Evolutionary conservation across 116 monocot genomes (phyloP).

Genomic region (Thalassia testudinum): DNA sequence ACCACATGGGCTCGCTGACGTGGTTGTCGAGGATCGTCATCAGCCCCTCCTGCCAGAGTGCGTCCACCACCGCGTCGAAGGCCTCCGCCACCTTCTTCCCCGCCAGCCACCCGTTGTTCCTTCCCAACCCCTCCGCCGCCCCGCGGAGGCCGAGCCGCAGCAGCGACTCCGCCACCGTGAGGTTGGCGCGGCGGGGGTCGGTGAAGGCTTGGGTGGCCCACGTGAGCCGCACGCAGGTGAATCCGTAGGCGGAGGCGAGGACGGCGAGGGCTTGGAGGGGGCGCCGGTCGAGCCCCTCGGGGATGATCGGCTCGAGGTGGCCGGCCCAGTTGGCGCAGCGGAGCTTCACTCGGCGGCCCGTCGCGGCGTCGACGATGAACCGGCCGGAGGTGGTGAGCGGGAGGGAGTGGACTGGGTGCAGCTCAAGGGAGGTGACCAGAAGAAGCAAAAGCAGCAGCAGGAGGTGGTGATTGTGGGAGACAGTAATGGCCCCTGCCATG

Average conservation of each 20-base stretch:
- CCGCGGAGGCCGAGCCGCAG: constrained; percentile 4
- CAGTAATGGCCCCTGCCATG: too few relatives aligned
- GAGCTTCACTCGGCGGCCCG: constrained; percentile 44
- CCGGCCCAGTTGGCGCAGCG: constrained; percentile 59
- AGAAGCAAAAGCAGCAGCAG: neutral
- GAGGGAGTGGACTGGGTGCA: constrained; percentile 7
- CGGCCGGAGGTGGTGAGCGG: constrained; percentile 32
- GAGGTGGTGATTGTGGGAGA: too few relatives aligned
- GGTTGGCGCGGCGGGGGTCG: constrained; percentile 9
- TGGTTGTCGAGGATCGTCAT: constrained; percentile 58
- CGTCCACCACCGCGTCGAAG: constrained; percentile 23
- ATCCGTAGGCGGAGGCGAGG: constrained; percentile 17
- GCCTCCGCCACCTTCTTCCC: constrained; percentile 23
- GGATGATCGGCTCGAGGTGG: constrained; percentile 32
- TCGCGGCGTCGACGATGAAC: constrained; percentile 28
- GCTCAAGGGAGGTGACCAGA: neutral
- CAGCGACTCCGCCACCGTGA: constrained; percentile 28
- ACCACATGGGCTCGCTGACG: constrained; percentile 44
- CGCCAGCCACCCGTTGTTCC: constrained; percentile 23
- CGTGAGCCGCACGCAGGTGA: constrained; percentile 69
- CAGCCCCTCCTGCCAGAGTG: constrained; percentile 22
- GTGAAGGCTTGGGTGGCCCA: constrained; percentile 39
- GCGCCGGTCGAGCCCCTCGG: constrained; percentile 38
- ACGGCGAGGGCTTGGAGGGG: constrained; percentile 15
- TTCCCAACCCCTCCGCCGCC: constrained; percentile 11